Evolutionary conservation across 2,329 filamentous ascomycete species (phyloP), one percentile per base, ranked within the genome.

Genomic region (Fusarium burgessii): DNA sequence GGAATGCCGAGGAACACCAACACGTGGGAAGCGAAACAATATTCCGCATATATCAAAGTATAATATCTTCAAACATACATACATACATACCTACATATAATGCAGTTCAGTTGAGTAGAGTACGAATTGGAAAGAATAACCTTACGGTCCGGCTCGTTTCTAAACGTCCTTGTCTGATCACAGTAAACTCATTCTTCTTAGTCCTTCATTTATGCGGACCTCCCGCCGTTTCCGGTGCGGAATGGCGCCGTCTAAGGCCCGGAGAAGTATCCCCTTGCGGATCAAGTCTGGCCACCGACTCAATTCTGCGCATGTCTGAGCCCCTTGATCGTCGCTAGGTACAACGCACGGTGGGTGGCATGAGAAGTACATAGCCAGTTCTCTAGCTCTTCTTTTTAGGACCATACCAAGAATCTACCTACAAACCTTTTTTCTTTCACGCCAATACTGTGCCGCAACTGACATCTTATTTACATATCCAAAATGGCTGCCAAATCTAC

Each of bases 401-500:
- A 35, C 10, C 35, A 14, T 41, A 58, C 35, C 56, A 54, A 41
- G n/a, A 41, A 7, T 41, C 9, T 58, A 33, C 33, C 46, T 47
- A 41, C 43, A 32, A 46, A 49, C 23, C 42, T 57, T 32, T 32
- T 17, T 52, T 25, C 56, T 60, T 15, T 42, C 47, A 25, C n/a
- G 57, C 36, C 20, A 35, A 25, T 29, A 14, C 32, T 58, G n/a
- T 18, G 23, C 42, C 47, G 32, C 50, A 41, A 33, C 23, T 47
- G 25, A 29, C 27, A 43, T 42, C 25, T 36, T 41, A 56, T 27
- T 52, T 43, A n/a, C 47, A 32, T 41, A 49, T 29, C 36, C 57
- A 62, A 46, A 43, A 81, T 82, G 80, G 78, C 80, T 46, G 82
- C 82, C 35, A 80, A 77, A 35, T 80, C 78, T 8, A 85, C 83